Conservation (phyloP, 2,329 filamentous ascomycete species). For the Epicoccum sorghinum region DNA sequence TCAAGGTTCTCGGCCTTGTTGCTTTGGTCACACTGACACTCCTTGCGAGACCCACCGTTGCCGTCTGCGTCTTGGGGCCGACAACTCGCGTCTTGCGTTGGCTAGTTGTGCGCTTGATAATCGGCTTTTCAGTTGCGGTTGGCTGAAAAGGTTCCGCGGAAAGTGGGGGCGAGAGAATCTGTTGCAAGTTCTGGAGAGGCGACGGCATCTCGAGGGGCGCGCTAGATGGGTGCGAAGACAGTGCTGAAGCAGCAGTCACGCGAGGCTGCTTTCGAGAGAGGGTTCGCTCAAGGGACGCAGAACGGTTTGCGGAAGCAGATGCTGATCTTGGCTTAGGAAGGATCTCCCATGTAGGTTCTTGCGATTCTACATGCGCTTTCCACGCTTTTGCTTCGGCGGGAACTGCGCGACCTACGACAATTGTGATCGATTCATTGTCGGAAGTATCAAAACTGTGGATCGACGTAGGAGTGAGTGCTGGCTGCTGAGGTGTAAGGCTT, state of each 20-base stretch:
- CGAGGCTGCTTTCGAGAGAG: conserved; percentile 25
- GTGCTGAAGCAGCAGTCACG: conserved; percentile 35
- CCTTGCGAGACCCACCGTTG: conserved; percentile 42
- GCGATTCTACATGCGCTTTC: conserved; percentile 30
- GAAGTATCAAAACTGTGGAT: conserved; percentile 37
- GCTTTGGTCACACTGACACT: conserved; percentile 41
- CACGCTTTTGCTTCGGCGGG: conserved; percentile 21
- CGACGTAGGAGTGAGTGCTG: conserved; percentile 34
- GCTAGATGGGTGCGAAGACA: conserved; percentile 35
- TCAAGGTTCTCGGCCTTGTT: conserved; percentile 28
- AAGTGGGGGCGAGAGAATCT: conserved; percentile 25
- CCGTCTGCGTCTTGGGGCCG: conserved; percentile 16
- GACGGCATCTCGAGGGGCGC: conserved; percentile 31
- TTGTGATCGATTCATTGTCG: conserved; percentile 36
- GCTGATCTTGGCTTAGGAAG: conserved; percentile 23
- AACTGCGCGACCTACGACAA: conserved; percentile 29
- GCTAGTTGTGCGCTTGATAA: conserved; percentile 19
- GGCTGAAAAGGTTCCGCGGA: conserved; percentile 16
- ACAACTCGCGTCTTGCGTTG: conserved; percentile 11
- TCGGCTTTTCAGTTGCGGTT: conserved; percentile 14
- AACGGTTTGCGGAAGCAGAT: background rate
- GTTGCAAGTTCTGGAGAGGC: conserved; percentile 27
- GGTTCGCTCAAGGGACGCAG: conserved; percentile 8
- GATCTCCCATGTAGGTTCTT: conserved; percentile 43
- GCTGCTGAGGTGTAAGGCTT: conserved; percentile 20